These are phyloP conservation scores for Kondoa malvinella DNA, from an alignment of 768 basidiomycete species.

Conservation along the genomic window DNA sequence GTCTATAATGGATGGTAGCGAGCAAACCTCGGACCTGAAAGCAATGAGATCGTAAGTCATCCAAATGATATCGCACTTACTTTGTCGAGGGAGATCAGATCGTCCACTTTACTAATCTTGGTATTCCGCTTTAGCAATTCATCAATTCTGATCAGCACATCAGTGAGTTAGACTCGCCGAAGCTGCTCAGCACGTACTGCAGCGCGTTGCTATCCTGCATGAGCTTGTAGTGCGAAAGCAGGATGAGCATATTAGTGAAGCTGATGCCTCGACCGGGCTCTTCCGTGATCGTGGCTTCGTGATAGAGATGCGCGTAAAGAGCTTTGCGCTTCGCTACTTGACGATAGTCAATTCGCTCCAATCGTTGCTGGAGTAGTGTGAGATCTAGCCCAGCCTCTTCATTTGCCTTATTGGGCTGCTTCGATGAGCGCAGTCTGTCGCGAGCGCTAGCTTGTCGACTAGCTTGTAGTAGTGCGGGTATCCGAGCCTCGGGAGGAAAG, in stretches of 20 bases:
- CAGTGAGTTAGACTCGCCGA: not conserved
- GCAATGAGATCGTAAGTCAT: not conserved
- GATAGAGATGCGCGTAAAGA: constrained; percentile 58
- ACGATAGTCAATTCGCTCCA: constrained; percentile 50
- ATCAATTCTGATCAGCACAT: constrained; percentile 43
- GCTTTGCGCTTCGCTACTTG: constrained; percentile 50
- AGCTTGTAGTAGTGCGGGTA: constrained; percentile 44
- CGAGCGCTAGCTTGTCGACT: constrained; percentile 29
- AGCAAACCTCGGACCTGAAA: constrained; percentile 9
- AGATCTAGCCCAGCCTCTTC: no score
- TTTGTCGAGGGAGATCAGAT: constrained; percentile 61
- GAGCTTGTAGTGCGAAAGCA: constrained; percentile 77
- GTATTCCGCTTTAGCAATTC: constrained; percentile 61
- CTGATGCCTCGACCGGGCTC: constrained; percentile 63
- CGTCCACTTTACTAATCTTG: constrained; percentile 60
- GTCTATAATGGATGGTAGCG: constrained; percentile 8
- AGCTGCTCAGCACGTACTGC: constrained; percentile 44
- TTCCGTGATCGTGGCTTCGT: constrained; percentile 65
- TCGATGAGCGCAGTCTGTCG: constrained; percentile 21
- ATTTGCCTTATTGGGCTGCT: constrained; percentile 36
- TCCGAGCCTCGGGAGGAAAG: constrained; percentile 54
- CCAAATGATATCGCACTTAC: not conserved
- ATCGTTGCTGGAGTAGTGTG: constrained; percentile 41
- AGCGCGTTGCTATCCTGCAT: constrained; percentile 78
- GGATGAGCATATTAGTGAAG: constrained; percentile 70